Evolutionary conservation across 179 eudicot genomes (phyloP).

Genomic region (Gypsophila paniculata): DNA sequence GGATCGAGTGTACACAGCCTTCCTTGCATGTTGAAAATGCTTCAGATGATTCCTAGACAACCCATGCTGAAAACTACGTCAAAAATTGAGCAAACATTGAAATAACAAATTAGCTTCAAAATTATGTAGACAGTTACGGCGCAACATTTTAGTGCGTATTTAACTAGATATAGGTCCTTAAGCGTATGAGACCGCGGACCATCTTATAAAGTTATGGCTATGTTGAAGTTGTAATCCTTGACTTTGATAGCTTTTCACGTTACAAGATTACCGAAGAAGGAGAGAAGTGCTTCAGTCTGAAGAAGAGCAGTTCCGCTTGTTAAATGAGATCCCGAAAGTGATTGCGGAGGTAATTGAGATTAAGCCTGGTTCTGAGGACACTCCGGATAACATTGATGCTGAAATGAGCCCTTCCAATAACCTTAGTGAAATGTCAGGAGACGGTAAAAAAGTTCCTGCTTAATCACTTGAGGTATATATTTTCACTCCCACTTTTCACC

Average conservation of each 20-base stretch:
- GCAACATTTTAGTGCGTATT: background rate
- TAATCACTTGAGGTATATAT: conserved; percentile 21
- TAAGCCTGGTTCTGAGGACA: conserved; percentile 26
- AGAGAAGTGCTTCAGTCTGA: conserved; percentile 35
- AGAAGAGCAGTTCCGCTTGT: conserved; percentile 37
- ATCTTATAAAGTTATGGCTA: background rate
- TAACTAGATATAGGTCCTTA: background rate
- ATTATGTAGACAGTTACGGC: too few species aligned
- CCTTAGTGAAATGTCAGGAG: conserved; percentile 11
- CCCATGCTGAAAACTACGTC: too few species aligned
- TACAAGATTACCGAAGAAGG: conserved; percentile 29
- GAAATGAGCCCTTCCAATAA: conserved; percentile 2
- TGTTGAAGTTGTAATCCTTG: conserved; percentile 27
- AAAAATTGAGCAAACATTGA: too few species aligned
- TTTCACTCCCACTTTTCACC: background rate
- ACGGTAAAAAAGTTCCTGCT: conserved; percentile 6
- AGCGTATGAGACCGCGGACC: background rate
- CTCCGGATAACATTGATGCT: conserved; percentile 10
- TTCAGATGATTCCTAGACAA: too few species aligned
- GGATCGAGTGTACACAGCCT: background rate
- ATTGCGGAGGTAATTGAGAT: conserved; percentile 31
- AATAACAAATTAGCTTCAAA: too few species aligned
- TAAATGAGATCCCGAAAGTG: conserved; percentile 37
- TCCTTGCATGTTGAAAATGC: background rate
- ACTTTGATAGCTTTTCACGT: conserved; percentile 27